These are phyloP conservation scores for Suhomyces panamericanus DNA, from an alignment of 1,139 yeast genomes.

Conservation along the genomic window DNA sequence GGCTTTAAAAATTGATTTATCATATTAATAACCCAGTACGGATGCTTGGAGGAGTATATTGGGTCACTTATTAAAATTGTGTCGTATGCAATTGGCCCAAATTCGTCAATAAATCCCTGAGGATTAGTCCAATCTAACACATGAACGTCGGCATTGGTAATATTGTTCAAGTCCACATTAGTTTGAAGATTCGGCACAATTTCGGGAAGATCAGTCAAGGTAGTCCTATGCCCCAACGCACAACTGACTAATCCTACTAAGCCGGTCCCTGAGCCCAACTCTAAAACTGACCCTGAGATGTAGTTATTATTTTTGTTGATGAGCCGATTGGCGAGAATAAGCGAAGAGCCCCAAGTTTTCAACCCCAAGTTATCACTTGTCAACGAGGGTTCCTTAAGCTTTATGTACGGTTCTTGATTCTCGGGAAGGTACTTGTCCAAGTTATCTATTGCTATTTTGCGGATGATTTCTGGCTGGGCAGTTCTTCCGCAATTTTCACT, in stretches of 20 bases:
- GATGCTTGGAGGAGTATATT: constrained; percentile 80
- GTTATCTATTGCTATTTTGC: constrained; percentile 45
- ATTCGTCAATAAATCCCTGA: constrained; percentile 27
- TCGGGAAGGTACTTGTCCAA: constrained; percentile 21
- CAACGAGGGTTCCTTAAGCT: constrained; percentile 76
- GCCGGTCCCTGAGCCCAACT: constrained; percentile 94
- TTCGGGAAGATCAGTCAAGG: constrained; percentile 76
- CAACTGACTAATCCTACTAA: constrained; percentile 74
- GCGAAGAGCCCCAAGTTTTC: constrained; percentile 95
- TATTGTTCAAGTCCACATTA: constrained; percentile 56
- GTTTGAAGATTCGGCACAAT: constrained; percentile 65
- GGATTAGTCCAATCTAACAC: constrained; percentile 82
- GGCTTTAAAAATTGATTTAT: constrained; percentile 42
- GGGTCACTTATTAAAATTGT: constrained; percentile 83
- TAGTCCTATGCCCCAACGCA: constrained; percentile 49
- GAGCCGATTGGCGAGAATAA: constrained; percentile 62
- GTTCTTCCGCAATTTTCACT: constrained; percentile 86
- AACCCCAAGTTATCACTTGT: constrained; percentile 86
- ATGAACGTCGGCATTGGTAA: constrained; percentile 36
- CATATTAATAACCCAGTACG: constrained; percentile 66
- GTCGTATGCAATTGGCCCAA: constrained; percentile 39
- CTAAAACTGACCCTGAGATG: constrained; percentile 54
- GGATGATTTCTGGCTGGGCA: constrained; percentile 71
- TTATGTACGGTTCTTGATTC: constrained; percentile 27
- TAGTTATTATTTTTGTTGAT: constrained; percentile 24